These are phyloP conservation scores for Globisporangium carolinianum DNA, from an alignment of 352 stramenopile genomes.

Conservation along the genomic window DNA sequence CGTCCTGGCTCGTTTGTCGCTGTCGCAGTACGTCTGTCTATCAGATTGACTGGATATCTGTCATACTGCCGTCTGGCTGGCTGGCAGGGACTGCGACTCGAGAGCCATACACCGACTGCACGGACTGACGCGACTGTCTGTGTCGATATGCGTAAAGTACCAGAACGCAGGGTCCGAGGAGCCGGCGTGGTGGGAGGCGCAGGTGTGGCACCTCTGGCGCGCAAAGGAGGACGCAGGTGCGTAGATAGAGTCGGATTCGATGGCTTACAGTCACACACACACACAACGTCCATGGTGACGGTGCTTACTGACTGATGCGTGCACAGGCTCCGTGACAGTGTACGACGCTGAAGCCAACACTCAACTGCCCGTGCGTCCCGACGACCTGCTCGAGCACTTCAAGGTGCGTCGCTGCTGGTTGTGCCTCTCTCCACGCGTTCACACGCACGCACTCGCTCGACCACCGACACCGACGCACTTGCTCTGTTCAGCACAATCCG, in stretches of 20 bases:
- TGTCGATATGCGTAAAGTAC: conserved; percentile 31
- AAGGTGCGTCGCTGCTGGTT: conserved; percentile 17
- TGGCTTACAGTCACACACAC: no score
- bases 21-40: conserved; percentile 40
- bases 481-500: conserved; percentile 37
- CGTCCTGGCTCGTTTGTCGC: conserved; percentile 49
- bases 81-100: no score
- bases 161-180: conserved; percentile 57
- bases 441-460: not conserved
- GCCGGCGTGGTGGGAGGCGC: conserved; percentile 71
- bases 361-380: conserved; percentile 30
- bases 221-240: conserved; percentile 51
- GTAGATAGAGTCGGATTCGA: not conserved
- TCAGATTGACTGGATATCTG: not conserved
- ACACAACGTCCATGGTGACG: no score
- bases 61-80: no score
- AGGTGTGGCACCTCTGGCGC: conserved; percentile 81
- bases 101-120: not conserved
- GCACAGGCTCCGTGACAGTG: conserved; percentile 36
- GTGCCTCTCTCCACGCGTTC: not conserved
- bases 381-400: conserved; percentile 52
- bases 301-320: no score
- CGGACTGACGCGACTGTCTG: not conserved
- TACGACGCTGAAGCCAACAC: conserved; percentile 40
- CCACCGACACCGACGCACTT: no score